phyloP scores from a whole-genome alignment of 257 asterid species.

The Gentiana dahurica region DNA sequence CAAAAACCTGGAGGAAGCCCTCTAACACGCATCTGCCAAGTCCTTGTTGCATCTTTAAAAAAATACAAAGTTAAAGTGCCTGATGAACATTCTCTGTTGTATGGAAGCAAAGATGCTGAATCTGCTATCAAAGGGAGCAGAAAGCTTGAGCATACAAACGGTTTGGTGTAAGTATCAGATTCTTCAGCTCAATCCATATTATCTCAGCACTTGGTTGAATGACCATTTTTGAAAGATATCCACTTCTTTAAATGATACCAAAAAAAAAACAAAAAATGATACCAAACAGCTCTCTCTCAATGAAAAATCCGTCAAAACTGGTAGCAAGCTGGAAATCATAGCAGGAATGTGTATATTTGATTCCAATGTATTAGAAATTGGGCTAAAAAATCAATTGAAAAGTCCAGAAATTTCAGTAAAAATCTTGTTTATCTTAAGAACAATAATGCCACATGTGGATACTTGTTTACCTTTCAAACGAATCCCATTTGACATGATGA shows the following conservation, averaged over 20 bases:
- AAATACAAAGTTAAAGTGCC: slow-evolving; percentile 37
- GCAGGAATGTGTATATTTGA: neutral
- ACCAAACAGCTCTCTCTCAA: no score
- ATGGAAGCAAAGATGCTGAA: slow-evolving; percentile 35
- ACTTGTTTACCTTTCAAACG: no score
- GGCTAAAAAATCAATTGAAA: neutral
- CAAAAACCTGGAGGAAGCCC: slow-evolving; percentile 81
- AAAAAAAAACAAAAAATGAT: no score
- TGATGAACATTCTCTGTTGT: slow-evolving; percentile 27
- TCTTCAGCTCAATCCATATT: neutral
- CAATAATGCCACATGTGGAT: neutral
- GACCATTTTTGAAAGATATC: neutral
- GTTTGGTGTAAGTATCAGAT: slow-evolving; percentile 26
- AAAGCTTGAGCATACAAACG: slow-evolving; percentile 43
- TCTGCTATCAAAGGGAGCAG: slow-evolving; percentile 50
- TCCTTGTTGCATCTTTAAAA: slow-evolving; percentile 48
- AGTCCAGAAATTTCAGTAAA: neutral
- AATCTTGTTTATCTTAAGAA: neutral
- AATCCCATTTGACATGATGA: neutral
- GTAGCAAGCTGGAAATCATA: no score
- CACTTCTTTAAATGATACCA: no score
- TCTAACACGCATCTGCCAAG: slow-evolving; percentile 50
- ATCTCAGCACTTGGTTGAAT: neutral
- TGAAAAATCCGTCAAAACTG: no score
- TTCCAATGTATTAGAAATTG: neutral